Conservation (phyloP, 441 rosid species). For the Biscutella laevigata region DNA sequence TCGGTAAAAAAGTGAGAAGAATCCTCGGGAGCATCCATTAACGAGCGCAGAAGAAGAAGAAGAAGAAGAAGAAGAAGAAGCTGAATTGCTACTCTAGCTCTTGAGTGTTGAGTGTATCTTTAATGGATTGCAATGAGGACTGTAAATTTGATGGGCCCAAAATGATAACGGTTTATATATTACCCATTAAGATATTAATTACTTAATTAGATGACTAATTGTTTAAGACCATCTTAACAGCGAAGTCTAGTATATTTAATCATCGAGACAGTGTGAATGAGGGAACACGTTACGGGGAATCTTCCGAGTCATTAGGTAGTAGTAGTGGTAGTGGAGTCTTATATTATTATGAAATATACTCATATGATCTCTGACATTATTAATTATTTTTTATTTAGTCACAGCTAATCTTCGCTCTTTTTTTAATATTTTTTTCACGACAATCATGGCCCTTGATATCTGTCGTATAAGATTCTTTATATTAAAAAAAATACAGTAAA, state of each 20-base stretch:
- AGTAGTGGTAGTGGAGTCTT: slow-evolving; percentile 1
- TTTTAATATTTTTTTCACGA: not conserved
- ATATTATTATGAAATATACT: not conserved
- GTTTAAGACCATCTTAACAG: not conserved
- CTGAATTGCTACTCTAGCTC: not conserved
- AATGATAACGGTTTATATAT: not conserved
- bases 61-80: not conserved
- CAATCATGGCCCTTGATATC: slow-evolving; percentile 8
- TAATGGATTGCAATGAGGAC: not conserved
- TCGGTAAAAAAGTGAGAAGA: slow-evolving; percentile 33
- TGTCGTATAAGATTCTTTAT: slow-evolving; percentile 9
- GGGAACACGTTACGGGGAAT: slow-evolving; percentile 1
- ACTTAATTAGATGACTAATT: not conserved
- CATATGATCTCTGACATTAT: not conserved
- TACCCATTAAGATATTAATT: not conserved
- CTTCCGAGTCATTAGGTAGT: slow-evolving; percentile 16
- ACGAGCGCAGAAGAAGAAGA: not conserved
- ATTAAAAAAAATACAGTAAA: too few relatives aligned
- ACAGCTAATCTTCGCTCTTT: slow-evolving; percentile 1
- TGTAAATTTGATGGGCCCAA: not conserved
- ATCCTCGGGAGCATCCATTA: slow-evolving; percentile 33
- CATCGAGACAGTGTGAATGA: not conserved
- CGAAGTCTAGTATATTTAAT: too few relatives aligned
- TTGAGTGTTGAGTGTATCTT: not conserved
- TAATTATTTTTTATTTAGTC: slow-evolving; percentile 1